Evolutionary conservation across 768 basidiomycete species (phyloP), one percentile per base, ranked within the genome.

Genomic region (Gelatoporia subvermispora): DNA sequence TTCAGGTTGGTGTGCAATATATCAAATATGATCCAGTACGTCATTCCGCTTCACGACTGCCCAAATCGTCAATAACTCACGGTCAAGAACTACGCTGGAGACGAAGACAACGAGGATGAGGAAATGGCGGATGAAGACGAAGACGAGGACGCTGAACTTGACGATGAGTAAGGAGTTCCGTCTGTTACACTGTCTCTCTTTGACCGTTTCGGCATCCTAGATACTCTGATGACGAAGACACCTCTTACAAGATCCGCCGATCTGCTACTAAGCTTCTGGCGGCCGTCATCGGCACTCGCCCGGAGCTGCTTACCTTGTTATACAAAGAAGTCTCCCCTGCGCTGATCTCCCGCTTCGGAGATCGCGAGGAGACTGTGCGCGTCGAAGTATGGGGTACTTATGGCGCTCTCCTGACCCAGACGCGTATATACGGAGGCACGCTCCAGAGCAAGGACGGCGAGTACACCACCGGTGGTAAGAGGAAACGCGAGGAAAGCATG

Each of bases 161-260:
- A 51, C n/a, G 85, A 87, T 55, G 85, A 88, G 85, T 88, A n/a
- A n/a, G n/a, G 59, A 60, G 35, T 55, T 21, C 2, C 34, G 34
- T 25, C 21, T 54, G 42, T 35, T 38, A 28, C 41, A 63, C 4
- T 40, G 31, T 22, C 22, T 31, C 22, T 20, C 9, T 41, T 45
- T 18, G 15, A 21, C 40, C 18, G 43, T 35, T 31, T 8, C 31
- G 10, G 22, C 11, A 8, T 13, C 3, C 22, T 55, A 94, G 91
- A 54, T 97, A 96, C 65, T 93, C 92, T 5, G 96, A 99, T 58
- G 96, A 99, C 49, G 96, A 98, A 65, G 96, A 99, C 61, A 90
- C 88, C 10, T 97, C 95, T 0, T 98, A 96, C 79, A 97, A 97
- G 67, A 91, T 96, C 49, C 86, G 96, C 54, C 83, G 96, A 39